Base-by-base conservation (phyloP, 1,139 yeast species). In the Kurtzmaniella quercitrusa region DNA sequence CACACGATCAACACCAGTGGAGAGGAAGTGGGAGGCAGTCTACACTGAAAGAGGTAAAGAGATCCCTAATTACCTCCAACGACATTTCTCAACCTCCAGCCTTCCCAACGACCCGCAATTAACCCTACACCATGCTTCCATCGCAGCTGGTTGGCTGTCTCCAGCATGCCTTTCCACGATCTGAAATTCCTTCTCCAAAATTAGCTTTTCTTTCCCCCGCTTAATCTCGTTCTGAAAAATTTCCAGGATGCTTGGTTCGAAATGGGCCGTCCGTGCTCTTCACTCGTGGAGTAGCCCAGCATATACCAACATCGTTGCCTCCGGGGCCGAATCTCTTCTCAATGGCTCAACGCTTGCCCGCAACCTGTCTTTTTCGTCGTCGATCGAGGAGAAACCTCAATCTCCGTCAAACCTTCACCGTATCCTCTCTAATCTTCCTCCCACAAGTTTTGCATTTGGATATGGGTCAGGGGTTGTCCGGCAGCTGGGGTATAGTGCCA, bases 391-490 rank as follows among this genome's bases (percentile, higher is more conserved):
- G 5, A 27, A 6, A 6, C 31, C 14, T 10, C 14, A 27, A 11
- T n/a, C 10, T 11, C 5, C 10, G 5, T 27, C 31, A 27, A 27
- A 36, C 14, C 38, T 36, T 36, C n/a, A 36, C 5, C 27, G 14
- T 5, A 36, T 36, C 10, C 25, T 36, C n/a, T 34, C 41, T 3
- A 34, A 29, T 6, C 41, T 44, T 25, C 19, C 90, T 1, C 90
- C 93, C 0, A 77, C 87, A 18, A 68, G 79, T 45, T 85, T 76
- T 53, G 84, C 93, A 1, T 84, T 91, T 62, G 99, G 98, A 0
- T 94, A 94, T 62, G 99, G 99, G 1, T 86, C 95, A 8, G 97
- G 96, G 3, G 96, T 94, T 0, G 86, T 94, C 54, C 76, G 82
- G 25, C 98, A 94, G 60, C 56, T 54, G 3, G 90, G 90, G 4